Conservation (phyloP, 2,329 filamentous ascomycete genomes). For the Colletotrichum tofieldiae region DNA sequence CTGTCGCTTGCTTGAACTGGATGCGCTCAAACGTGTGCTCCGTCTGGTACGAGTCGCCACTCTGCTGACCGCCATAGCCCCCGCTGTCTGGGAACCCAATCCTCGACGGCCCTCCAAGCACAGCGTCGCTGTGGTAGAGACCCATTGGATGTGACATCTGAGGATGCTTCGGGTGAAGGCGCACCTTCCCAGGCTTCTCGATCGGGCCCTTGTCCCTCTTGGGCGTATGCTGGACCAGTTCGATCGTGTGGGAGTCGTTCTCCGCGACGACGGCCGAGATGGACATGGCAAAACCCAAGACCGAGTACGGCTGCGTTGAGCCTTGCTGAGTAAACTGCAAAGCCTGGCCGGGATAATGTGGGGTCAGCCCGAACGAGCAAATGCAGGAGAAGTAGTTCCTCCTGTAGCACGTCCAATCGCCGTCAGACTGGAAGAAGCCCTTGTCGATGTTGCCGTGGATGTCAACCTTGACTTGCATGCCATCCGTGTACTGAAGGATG, state of each 20-base stretch:
- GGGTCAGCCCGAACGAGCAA: constrained; percentile 82
- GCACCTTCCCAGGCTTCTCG: constrained; percentile 78
- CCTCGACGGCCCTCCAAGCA: constrained; percentile 52
- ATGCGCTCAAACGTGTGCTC: constrained; percentile 87
- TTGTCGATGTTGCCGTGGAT: constrained; percentile 89
- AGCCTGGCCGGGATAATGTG: constrained; percentile 63
- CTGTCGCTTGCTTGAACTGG: constrained; percentile 94
- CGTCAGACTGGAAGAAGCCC: constrained; percentile 86
- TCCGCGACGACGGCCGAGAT: constrained; percentile 89
- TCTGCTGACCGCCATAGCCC: constrained; percentile 51
- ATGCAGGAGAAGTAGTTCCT: constrained; percentile 92
- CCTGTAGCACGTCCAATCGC: constrained; percentile 93
- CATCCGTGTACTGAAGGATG: constrained; percentile 74
- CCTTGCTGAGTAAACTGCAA: constrained; percentile 67
- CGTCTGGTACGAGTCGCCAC: constrained; percentile 59
- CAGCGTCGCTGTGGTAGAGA: constrained; percentile 60
- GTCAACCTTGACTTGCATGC: constrained; percentile 74
- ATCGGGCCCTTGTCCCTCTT: constrained; percentile 92
- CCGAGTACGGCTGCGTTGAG: constrained; percentile 72
- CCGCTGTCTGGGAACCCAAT: constrained; percentile 53
- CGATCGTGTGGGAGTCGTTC: constrained; percentile 81
- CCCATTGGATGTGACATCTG: constrained; percentile 63
- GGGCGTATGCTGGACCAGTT: constrained; percentile 91
- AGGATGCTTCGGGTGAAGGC: constrained; percentile 77
- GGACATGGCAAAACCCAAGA: constrained; percentile 85